These are phyloP conservation scores for Botrytis galanthina DNA, from an alignment of 2,329 filamentous ascomycete genomes.

Conservation along the genomic window DNA sequence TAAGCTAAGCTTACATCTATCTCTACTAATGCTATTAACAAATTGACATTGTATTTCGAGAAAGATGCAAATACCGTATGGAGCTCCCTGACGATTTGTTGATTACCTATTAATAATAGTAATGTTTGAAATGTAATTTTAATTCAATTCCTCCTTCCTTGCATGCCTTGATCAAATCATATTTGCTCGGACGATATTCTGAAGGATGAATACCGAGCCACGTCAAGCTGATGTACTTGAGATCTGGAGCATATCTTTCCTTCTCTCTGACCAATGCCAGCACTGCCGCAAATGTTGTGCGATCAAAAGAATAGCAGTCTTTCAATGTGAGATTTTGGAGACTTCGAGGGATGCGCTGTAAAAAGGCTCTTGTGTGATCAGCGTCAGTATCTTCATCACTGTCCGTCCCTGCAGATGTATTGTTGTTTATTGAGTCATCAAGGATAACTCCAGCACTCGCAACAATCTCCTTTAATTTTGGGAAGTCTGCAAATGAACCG, in stretches of 20 bases:
- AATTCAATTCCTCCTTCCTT: neutral
- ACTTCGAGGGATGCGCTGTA: conserved; percentile 2
- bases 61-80: neutral
- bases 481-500: neutral
- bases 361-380: neutral
- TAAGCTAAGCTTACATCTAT: neutral
- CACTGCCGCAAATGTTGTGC: neutral
- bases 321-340: neutral
- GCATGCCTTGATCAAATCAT: neutral
- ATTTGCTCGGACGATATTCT: neutral
- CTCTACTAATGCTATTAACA: neutral
- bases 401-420: too few relatives aligned
- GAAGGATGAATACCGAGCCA: neutral
- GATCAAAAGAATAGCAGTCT: neutral
- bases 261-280: neutral
- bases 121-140: neutral
- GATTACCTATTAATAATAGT: neutral
- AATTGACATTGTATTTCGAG: too few relatives aligned
- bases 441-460: neutral
- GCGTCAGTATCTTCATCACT: neutral
- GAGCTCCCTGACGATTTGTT: too few relatives aligned
- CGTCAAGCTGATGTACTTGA: neutral
- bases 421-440: neutral
- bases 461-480: neutral
- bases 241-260: conserved; percentile 1